A percentile compares a stretch with the other conserved stretches of the same genome.
These are phyloP conservation scores for Kwoniella heveanensis DNA, from an alignment of 768 basidiomycete genomes.

Conservation along the genomic window DNA sequence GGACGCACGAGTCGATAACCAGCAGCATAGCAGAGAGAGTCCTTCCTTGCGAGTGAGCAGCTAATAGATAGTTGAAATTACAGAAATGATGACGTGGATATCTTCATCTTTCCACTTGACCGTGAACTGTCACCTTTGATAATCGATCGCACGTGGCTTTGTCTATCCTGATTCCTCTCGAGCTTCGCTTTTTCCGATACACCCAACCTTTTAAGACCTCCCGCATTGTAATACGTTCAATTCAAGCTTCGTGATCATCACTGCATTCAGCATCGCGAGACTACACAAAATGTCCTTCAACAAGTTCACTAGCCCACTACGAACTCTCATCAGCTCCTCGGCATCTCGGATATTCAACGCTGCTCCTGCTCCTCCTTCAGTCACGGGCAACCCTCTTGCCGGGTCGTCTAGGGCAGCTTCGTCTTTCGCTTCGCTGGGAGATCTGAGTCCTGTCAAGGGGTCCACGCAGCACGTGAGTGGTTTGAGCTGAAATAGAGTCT, in stretches of 20 bases:
- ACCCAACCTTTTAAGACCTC: no score
- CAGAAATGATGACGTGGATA: conserved; percentile 9
- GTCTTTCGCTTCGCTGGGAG: conserved; percentile 38
- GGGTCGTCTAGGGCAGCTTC: conserved; percentile 40
- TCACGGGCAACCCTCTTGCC: conserved; percentile 1
- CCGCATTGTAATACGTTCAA: no score
- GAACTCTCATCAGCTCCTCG: conserved; percentile 22
- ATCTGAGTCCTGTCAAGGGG: conserved; percentile 44
- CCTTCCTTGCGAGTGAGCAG: no score
- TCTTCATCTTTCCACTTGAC: no score
- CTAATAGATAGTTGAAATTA: neutral
- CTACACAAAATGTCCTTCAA: conserved; percentile 21
- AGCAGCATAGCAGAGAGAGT: neutral
- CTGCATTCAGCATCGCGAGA: no score
- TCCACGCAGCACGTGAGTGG: conserved; percentile 39
- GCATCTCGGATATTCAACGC: conserved; percentile 3
- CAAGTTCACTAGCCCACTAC: conserved; percentile 22
- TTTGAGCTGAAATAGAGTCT: no score
- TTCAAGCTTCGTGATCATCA: neutral
- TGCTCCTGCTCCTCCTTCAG: neutral
- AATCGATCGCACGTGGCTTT: neutral
- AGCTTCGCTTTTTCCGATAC: no score
- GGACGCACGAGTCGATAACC: neutral
- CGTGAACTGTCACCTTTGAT: neutral
- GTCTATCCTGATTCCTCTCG: no score